phyloP scores from a whole-genome alignment of 306 rosid genomes.

The Corylus heterophylla region DNA sequence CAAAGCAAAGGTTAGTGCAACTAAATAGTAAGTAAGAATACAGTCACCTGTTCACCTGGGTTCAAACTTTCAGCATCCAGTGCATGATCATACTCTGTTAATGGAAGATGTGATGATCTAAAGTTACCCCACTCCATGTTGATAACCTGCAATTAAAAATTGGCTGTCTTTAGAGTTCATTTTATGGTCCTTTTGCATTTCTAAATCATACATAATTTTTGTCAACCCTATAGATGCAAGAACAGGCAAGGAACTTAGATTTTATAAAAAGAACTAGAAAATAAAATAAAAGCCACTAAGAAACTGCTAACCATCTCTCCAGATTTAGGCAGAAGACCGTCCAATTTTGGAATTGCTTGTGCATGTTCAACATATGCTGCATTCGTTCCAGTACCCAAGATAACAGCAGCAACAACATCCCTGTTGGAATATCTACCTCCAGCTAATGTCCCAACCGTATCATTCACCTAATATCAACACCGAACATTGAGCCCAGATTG shows the following conservation, averaged over 20 bases:
- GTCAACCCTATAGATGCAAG: too few relatives aligned
- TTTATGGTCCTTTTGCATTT: background rate
- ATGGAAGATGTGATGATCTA: slow-evolving; percentile 79
- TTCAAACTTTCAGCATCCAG: slow-evolving; percentile 79
- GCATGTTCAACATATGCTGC: slow-evolving; percentile 92
- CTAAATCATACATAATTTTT: background rate
- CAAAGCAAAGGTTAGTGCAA: too few relatives aligned
- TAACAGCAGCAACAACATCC: slow-evolving; percentile 85
- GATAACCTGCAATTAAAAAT: slow-evolving; percentile 57
- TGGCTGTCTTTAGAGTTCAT: too few relatives aligned
- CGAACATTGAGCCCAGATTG: slow-evolving; percentile 11
- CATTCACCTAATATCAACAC: slow-evolving; percentile 71
- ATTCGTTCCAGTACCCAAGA: slow-evolving; percentile 97
- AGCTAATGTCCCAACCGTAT: slow-evolving; percentile 93
- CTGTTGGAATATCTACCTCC: slow-evolving; percentile 69
- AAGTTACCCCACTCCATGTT: slow-evolving; percentile 99
- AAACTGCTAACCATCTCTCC: slow-evolving; percentile 77
- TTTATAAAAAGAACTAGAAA: background rate
- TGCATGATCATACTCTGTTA: slow-evolving; percentile 76
- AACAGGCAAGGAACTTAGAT: too few relatives aligned
- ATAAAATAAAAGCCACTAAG: background rate
- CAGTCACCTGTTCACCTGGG: slow-evolving; percentile 91
- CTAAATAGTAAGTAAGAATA: background rate
- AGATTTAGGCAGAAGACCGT: slow-evolving; percentile 77
- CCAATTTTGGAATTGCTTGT: slow-evolving; percentile 92